These are phyloP conservation scores for Trichoderma sp. DNA, from an alignment of 2,329 filamentous ascomycete species.

Conservation along the genomic window DNA sequence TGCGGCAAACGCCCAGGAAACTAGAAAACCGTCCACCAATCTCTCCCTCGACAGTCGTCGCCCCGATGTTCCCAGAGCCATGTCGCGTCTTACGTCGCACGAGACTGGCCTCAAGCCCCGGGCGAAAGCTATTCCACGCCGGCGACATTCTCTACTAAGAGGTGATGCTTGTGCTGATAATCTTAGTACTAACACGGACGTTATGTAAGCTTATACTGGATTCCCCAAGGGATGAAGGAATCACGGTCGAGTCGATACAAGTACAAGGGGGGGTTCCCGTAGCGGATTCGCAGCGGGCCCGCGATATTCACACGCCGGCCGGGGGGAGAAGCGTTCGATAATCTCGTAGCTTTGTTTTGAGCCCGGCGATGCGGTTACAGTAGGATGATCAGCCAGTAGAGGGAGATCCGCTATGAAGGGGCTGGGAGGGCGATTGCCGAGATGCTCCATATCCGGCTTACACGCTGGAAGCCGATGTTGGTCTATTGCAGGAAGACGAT, in stretches of 20 bases:
- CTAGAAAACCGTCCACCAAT: neutral
- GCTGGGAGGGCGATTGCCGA: neutral
- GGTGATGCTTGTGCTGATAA: neutral
- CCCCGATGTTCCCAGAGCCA: neutral
- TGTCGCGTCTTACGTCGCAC: slow-evolving; percentile 14
- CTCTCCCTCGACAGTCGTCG: neutral
- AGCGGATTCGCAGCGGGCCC: slow-evolving; percentile 11
- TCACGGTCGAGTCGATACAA: neutral
- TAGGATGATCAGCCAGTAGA: neutral
- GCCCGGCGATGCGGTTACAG: slow-evolving; percentile 3
- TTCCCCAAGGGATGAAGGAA: neutral
- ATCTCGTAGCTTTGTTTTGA: neutral
- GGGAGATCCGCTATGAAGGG: slow-evolving; percentile 15
- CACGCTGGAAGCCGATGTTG: neutral
- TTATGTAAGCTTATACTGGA: slow-evolving; percentile 23
- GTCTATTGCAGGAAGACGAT: no score
- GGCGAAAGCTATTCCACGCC: slow-evolving; percentile 27
- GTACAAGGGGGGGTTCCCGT: neutral
- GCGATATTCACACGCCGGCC: slow-evolving; percentile 11
- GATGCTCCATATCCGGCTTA: neutral
- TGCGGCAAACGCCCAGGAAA: neutral
- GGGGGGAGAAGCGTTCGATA: neutral
- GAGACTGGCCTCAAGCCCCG: neutral
- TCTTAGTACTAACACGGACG: neutral
- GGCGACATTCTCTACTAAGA: slow-evolving; percentile 5